phyloP scores from a whole-genome alignment of 805 yeast genomes.

The Cyberlindnera bimundalis region DNA sequence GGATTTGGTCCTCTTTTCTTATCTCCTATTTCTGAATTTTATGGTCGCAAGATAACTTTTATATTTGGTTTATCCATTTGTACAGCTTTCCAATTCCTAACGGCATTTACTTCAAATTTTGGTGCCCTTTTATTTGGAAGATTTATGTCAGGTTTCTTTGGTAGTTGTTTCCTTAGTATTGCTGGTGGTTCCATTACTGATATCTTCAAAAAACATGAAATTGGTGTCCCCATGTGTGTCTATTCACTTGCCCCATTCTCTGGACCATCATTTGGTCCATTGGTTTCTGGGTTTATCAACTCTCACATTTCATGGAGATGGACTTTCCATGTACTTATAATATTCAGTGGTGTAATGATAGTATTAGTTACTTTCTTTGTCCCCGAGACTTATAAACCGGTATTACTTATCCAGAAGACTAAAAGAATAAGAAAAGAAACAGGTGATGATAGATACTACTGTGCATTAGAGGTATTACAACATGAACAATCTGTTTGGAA shows the following conservation, averaged over 20 bases:
- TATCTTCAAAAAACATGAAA: constrained; percentile 54
- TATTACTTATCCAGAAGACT: constrained; percentile 50
- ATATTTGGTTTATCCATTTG: constrained; percentile 59
- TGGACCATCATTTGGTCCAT: constrained; percentile 72
- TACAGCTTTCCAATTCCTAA: constrained; percentile 51
- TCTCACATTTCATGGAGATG: constrained; percentile 58
- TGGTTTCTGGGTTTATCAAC: constrained; percentile 53
- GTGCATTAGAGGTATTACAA: constrained; percentile 37
- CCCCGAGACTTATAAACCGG: constrained; percentile 65
- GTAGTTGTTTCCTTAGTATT: constrained; percentile 70
- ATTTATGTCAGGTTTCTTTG: constrained; percentile 67
- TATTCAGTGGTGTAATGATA: constrained; percentile 58
- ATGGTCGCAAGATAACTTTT: constrained; percentile 58
- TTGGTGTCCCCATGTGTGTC: constrained; percentile 67
- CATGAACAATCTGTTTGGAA: constrained; percentile 39
- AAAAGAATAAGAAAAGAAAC: constrained; percentile 47
- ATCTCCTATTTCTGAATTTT: constrained; percentile 66
- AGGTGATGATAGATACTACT: constrained; percentile 46
- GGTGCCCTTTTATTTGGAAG: constrained; percentile 64
- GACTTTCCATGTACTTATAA: constrained; percentile 62
- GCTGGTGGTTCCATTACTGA: constrained; percentile 80
- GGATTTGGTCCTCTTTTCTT: constrained; percentile 63
- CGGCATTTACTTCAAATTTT: constrained; percentile 55
- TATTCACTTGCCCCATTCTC: constrained; percentile 61
- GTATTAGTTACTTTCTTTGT: constrained; percentile 41